Conservation (phyloP, 2,329 filamentous ascomycete genomes). For the Fusarium hainanense region DNA sequence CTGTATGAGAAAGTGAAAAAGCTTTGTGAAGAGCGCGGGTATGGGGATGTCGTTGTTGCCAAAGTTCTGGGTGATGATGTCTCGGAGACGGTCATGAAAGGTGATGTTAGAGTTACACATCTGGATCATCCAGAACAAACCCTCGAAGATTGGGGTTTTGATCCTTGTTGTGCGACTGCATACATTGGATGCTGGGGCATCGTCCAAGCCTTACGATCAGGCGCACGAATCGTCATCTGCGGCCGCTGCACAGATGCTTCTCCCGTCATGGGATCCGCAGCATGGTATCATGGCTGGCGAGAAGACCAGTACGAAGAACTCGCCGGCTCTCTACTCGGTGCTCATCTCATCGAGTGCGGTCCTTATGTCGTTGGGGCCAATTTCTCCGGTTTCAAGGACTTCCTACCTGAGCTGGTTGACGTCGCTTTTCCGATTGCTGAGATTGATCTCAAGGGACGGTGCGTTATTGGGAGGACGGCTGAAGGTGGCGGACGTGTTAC, state of each 20-base stretch:
- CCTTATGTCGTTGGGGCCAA: conserved; percentile 66
- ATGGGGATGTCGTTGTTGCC: conserved; percentile 49
- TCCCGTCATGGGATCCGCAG: conserved; percentile 66
- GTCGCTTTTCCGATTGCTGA: conserved; percentile 54
- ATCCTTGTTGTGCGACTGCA: conserved; percentile 48
- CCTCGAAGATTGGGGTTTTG: conserved; percentile 46
- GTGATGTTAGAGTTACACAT: conserved; percentile 37
- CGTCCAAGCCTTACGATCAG: conserved; percentile 53
- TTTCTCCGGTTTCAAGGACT: conserved; percentile 60
- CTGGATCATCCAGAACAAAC: conserved; percentile 47
- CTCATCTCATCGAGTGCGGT: conserved; percentile 65
- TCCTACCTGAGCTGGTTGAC: conserved; percentile 46
- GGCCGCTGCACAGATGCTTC: conserved; percentile 62
- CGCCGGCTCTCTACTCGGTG: conserved; percentile 62
- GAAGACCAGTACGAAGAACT: conserved; percentile 60
- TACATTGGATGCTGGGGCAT: conserved; percentile 65
- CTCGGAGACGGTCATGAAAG: conserved; percentile 41
- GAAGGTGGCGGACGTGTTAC: conserved; percentile 53
- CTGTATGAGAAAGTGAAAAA: conserved; percentile 47
- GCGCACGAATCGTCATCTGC: conserved; percentile 62
- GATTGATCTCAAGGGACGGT: conserved; percentile 48
- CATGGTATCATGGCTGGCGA: conserved; percentile 66
- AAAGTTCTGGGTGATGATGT: conserved; percentile 56
- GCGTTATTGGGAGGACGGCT: conserved; percentile 52
- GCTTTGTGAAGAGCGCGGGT: conserved; percentile 47